These are phyloP conservation scores for Dissoconium aciculare DNA, from an alignment of 2,329 filamentous ascomycete genomes.

Conservation along the genomic window DNA sequence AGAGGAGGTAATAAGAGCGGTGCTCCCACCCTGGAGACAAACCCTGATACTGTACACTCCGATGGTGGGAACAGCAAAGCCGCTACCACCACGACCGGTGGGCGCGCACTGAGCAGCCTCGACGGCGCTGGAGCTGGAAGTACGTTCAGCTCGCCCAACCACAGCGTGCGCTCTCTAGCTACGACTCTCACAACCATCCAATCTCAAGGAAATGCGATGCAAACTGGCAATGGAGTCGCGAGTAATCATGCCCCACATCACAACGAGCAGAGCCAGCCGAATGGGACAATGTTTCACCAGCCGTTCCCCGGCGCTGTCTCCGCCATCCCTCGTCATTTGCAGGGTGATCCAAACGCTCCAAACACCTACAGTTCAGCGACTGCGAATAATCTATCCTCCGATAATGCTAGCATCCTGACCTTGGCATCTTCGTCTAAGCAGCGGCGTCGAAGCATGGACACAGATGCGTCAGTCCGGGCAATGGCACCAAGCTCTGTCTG, in stretches of 20 bases:
- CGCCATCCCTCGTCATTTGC: conserved; percentile 55
- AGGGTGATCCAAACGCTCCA: conserved; percentile 26
- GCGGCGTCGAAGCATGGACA: conserved; percentile 66
- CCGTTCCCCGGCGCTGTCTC: conserved; percentile 47
- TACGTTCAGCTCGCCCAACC: conserved; percentile 71
- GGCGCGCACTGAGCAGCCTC: conserved; percentile 45
- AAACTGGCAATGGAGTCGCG: conserved; percentile 16
- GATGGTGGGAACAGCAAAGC: conserved; percentile 65
- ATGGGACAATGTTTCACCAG: conserved; percentile 40
- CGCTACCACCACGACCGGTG: conserved; percentile 58
- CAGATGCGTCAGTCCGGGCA: conserved; percentile 70
- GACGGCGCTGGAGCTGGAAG: conserved; percentile 48
- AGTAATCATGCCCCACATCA: conserved; percentile 15
- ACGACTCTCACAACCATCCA: conserved; percentile 79
- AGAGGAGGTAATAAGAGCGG: conserved; percentile 57
- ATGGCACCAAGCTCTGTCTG: conserved; percentile 71
- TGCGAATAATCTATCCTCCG: conserved; percentile 66
- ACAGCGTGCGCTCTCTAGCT: conserved; percentile 64
- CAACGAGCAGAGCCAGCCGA: conserved; percentile 22
- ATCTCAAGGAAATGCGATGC: conserved; percentile 42
- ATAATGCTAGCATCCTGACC: conserved; percentile 75
- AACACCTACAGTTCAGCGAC: conserved; percentile 60
- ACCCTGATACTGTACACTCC: conserved; percentile 60
- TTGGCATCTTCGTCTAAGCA: conserved; percentile 71
- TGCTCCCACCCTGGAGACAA: conserved; percentile 70